Conservation (phyloP, 805 yeast species). For the Spencermartinsiella europaea region DNA sequence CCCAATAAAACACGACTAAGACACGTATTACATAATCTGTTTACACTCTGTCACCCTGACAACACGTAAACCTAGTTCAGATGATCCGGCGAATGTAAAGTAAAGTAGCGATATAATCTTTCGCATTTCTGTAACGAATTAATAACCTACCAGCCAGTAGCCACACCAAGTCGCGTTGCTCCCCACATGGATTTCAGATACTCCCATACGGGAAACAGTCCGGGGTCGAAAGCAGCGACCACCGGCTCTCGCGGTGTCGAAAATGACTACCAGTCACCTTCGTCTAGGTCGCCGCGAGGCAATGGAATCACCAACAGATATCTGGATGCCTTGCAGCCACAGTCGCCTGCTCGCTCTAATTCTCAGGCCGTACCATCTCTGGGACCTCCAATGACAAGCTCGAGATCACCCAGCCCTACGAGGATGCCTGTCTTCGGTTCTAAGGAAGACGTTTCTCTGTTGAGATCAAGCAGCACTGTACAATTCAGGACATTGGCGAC, state of each 20-base stretch:
- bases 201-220: neutral
- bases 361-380: slow-evolving; percentile 8
- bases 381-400: neutral
- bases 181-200: neutral
- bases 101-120: no score
- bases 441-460: slow-evolving; percentile 15
- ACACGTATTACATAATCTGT: neutral
- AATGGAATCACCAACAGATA: slow-evolving; percentile 23
- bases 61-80: no score
- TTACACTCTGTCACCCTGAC: neutral
- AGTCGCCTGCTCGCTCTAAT: slow-evolving; percentile 18
- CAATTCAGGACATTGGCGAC: slow-evolving; percentile 24
- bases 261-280: neutral
- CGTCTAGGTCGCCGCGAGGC: slow-evolving; percentile 2
- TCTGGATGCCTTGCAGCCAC: slow-evolving; percentile 14
- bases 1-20: neutral
- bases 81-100: no score
- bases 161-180: no score
- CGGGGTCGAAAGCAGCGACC: neutral
- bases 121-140: no score
- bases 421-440: slow-evolving; percentile 6
- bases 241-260: neutral
- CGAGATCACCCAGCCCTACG: slow-evolving; percentile 17
- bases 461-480: slow-evolving; percentile 21
- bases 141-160: no score